Percentiles rank a stretch among this genome's conserved stretches.
phyloP scores from a whole-genome alignment of 2,329 filamentous ascomycete genomes.

The Colletotrichum sp. region DNA sequence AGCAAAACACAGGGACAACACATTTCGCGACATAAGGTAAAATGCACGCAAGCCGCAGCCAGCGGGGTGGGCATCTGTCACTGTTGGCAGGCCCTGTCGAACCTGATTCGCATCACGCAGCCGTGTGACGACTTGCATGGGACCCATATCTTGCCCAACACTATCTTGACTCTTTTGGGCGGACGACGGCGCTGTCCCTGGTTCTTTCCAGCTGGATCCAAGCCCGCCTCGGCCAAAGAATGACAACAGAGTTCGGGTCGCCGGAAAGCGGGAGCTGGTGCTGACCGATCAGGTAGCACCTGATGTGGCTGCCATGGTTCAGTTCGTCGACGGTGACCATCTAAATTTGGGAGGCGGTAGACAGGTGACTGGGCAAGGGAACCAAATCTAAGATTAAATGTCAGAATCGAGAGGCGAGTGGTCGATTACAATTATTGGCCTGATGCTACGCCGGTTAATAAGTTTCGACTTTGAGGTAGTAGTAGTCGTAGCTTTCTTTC shows the following conservation, averaged over 20 bases:
- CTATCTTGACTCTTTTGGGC: not conserved
- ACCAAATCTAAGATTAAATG: conserved; percentile 3
- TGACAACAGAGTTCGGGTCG: not conserved
- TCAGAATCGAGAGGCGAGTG: conserved; percentile 5
- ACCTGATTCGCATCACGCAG: not conserved
- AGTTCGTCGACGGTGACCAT: not conserved
- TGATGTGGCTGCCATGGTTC: not conserved
- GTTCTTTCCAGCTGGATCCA: not conserved
- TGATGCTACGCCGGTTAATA: not conserved
- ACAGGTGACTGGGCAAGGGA: not conserved
- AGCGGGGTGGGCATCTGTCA: not conserved
- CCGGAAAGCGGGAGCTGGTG: not conserved
- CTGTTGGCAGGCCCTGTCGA: not conserved
- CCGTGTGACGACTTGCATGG: not conserved
- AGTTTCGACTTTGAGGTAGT: not conserved
- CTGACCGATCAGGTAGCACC: not conserved
- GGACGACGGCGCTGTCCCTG: not conserved
- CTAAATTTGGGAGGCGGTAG: conserved; percentile 11
- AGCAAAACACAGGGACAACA: not conserved
- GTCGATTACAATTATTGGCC: not conserved
- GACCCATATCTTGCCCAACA: not conserved
- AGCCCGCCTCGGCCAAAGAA: not conserved
- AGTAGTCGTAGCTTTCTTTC: not conserved
- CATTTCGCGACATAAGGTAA: not conserved
- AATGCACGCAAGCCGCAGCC: not conserved